Percentiles rank a stretch among this genome's conserved stretches.
These are phyloP conservation scores for Emergomyces africanus DNA, from an alignment of 2,329 filamentous ascomycete genomes.

Conservation along the genomic window DNA sequence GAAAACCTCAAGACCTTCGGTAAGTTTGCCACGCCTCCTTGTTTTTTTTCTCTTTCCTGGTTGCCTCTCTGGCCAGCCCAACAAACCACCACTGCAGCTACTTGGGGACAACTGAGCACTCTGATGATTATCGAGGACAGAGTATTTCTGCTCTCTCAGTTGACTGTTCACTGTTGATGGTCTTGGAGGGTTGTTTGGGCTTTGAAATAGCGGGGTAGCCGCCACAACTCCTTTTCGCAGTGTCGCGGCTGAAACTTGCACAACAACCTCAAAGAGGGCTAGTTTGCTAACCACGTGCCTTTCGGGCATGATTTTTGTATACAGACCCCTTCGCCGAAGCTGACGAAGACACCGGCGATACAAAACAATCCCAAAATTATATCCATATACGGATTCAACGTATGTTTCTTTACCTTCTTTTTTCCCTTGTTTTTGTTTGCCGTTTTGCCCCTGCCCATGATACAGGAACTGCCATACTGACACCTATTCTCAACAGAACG, in stretches of 20 bases:
- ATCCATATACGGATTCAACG: constrained; percentile 99
- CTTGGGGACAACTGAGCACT: not conserved
- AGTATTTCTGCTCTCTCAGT: not conserved
- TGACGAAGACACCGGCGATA: constrained; percentile 97
- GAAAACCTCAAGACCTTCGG: constrained; percentile 96
- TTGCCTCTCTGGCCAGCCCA: not conserved
- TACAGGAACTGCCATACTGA: constrained; percentile 12
- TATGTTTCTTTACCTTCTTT: constrained; percentile 39
- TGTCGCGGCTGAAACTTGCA: not conserved
- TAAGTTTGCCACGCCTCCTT: constrained; percentile 36
- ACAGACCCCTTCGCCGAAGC: constrained; percentile 99
- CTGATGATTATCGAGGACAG: not conserved
- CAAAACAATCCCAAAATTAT: constrained; percentile 91
- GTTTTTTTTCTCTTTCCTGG: not conserved
- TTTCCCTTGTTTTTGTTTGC: not conserved
- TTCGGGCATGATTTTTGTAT: constrained; percentile 4
- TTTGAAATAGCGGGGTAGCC: constrained; percentile 24
- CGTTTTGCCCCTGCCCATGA: not conserved
- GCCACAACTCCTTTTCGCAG: constrained; percentile 2
- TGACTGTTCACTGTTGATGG: not conserved
- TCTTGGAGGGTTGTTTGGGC: constrained; percentile 3
- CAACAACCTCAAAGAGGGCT: not conserved
- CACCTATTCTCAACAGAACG: constrained; percentile 53
- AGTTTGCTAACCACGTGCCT: constrained; percentile 13
- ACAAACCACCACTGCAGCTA: not conserved